Evolutionary conservation across 164 flowering plant genomes (phyloP), one percentile per base, ranked within the genome.

Genomic region (Chloranthus sessilifolius): DNA sequence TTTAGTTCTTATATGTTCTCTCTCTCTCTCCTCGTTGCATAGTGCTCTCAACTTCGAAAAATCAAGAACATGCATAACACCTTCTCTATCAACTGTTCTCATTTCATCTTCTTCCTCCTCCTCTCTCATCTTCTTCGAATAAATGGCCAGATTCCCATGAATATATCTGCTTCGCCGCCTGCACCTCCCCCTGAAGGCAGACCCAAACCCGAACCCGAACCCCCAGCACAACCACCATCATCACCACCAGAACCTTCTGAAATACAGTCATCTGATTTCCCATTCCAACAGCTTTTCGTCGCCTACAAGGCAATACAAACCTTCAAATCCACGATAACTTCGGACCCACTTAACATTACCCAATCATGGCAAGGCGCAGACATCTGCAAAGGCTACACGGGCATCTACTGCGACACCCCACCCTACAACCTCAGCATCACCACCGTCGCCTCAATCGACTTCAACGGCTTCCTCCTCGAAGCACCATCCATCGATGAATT

Each of bases 341-440:
- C 62, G 0, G 85, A 79, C 22, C 83, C 83, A 5, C 31, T 71
- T 1, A 40, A 43, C 23, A 43, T 71, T 52, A 77, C 85, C 36
- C 3, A 26, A 7, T 59, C 80, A 1, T 82, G 89, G 89, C 56
- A 53, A 1, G 89, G 89, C 7, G 1, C 73, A 0, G 70, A 82
- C 47, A 39, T 79, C 11, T 82, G 89, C 69, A 48, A 23, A 39
- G 42, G 20, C 4, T 79, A 82, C 80, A 61, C 5, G 17, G 89
- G 89, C 52, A 79, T 75, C 68, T 64, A 20, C 65, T 82, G 88
- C 27, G 75, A 64, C 11, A 26, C 25, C 36, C 74, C 79, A 3
- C 88, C 83, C 0, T 74, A 77, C 39, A 71, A 77, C 39, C 0
- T 0, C 1, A 33, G 70, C 1, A 72, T 53, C 2, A 49, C 7